These are phyloP conservation scores for Lunasporangiospora selenospora DNA, from an alignment of 192 early-diverging fungal species.

Conservation along the genomic window DNA sequence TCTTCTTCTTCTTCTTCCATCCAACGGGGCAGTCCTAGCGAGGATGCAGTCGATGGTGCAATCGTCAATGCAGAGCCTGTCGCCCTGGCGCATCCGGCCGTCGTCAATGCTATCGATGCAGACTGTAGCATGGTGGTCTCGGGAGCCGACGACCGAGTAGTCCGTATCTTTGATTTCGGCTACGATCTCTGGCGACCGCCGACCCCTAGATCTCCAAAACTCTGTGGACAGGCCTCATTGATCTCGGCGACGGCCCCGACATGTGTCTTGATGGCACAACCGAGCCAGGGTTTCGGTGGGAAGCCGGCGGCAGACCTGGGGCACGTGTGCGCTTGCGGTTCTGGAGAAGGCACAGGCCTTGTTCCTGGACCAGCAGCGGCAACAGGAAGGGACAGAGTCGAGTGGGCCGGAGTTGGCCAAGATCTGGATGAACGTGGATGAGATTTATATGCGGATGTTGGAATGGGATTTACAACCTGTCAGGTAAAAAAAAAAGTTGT, in stretches of 20 bases:
- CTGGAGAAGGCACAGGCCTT: constrained; percentile 8
- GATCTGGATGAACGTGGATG: constrained; percentile 43
- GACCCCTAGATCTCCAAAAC: constrained; percentile 25
- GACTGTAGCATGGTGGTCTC: constrained; percentile 31
- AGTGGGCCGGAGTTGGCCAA: no score
- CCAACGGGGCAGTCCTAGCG: no score
- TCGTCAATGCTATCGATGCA: constrained; percentile 25
- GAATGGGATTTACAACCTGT: constrained; percentile 42
- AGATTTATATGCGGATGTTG: constrained; percentile 39
- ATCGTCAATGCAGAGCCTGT: constrained; percentile 27
- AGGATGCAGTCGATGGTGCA: no score
- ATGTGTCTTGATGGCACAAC: constrained; percentile 37
- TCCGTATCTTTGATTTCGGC: constrained; percentile 42
- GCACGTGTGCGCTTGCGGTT: constrained; percentile 31
- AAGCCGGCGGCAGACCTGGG: constrained; percentile 40
- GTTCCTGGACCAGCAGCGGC: neutral
- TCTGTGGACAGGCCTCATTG: constrained; percentile 38
- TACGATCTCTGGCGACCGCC: constrained; percentile 31
- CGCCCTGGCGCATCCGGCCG: constrained; percentile 7
- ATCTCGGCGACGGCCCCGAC: constrained; percentile 23
- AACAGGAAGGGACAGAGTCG: neutral
- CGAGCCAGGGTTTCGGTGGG: constrained; percentile 32
- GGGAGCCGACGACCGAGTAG: constrained; percentile 27
- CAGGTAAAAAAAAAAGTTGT: constrained; percentile 13
- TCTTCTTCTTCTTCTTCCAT: no score